Base-by-base conservation (phyloP, 2,329 filamentous ascomycete genomes). In the Coleophoma crateriformis region DNA sequence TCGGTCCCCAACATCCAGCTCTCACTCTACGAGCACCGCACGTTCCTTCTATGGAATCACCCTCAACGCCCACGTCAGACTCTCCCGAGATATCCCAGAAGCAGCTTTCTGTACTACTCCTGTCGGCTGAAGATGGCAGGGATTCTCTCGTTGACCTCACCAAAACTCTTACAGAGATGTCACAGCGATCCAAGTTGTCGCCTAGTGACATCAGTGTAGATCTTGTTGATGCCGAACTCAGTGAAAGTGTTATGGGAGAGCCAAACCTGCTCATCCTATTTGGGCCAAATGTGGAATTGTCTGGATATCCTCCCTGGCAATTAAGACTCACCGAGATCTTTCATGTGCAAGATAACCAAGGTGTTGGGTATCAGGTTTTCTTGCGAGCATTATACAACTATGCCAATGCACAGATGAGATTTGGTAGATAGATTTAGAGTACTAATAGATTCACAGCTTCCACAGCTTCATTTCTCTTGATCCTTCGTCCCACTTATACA, bases 261-360 rank as follows among this genome's bases (percentile, higher is more conserved):
- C 94, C 94, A 2, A 91, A 97, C 65, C 74, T 99, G 13, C 73
- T 99, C 51, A 80, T 99, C 48, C 72, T 96, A 8, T 99, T 99
- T 66, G 84, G 87, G 1, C 88, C 91, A 4, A 82, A 84, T 45
- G 82, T 97, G 48, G 85, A 90, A 65, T 71, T 99, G 41, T 85
- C 90, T 48, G 90, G 94, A 10, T 99, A 97, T 66, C 94, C 94
- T 10, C 94, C 94, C 1, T 99, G 94, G 94, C 94, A 96, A 70
- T 80, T 97, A 54, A 81, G 94, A 40, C 72, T 99, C 64, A 96
- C 91, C 0, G 94, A 99, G 74, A 96, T 99, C 50, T 96, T 91
- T 67, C 81, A 84, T 61, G 73, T 88, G 12, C 78, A 79, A 50
- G 87, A 91, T 64, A 90, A 90, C 66, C 79, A 87, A 54, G 84